These are phyloP conservation scores for Mycena latifolia DNA, from an alignment of 768 basidiomycete species.

Conservation along the genomic window DNA sequence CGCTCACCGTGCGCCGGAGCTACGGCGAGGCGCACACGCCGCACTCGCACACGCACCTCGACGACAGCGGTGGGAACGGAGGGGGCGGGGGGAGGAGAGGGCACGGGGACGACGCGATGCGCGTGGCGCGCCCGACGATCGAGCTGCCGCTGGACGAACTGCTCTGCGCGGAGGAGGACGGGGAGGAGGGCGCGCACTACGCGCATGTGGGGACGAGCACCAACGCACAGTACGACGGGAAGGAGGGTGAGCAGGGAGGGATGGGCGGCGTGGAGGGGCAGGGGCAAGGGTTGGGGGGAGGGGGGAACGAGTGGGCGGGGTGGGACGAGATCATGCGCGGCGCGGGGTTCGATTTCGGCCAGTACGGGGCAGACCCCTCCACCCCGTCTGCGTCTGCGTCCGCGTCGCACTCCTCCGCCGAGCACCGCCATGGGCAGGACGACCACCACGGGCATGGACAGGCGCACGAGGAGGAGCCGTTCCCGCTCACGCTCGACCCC, in stretches of 20 bases:
- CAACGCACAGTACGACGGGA: too few relatives aligned
- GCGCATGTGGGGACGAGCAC: too few relatives aligned
- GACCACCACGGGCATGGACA: background rate
- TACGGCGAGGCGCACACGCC: constrained; percentile 75
- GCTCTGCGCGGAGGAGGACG: constrained; percentile 61
- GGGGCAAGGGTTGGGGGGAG: background rate
- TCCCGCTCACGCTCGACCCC: constrained; percentile 35
- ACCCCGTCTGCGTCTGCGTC: too few relatives aligned
- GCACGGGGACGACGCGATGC: constrained; percentile 44
- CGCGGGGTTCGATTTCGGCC: background rate
- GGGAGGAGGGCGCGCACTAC: background rate
- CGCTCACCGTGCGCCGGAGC: constrained; percentile 75
- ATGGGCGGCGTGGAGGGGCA: too few relatives aligned
- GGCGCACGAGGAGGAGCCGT: constrained; percentile 3
- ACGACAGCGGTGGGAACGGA: too few relatives aligned
- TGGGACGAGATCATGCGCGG: constrained; percentile 33
- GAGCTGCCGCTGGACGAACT: constrained; percentile 90
- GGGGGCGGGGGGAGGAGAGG: too few relatives aligned
- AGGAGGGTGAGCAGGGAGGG: too few relatives aligned
- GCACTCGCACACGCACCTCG: too few relatives aligned
- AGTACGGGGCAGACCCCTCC: too few relatives aligned
- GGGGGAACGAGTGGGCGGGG: constrained; percentile 6
- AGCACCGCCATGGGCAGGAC: too few relatives aligned
- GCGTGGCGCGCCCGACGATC: constrained; percentile 81
- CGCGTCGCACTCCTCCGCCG: too few relatives aligned